phyloP scores from a whole-genome alignment of 169 alveolate genomes.

The Eimeria sp. region DNA sequence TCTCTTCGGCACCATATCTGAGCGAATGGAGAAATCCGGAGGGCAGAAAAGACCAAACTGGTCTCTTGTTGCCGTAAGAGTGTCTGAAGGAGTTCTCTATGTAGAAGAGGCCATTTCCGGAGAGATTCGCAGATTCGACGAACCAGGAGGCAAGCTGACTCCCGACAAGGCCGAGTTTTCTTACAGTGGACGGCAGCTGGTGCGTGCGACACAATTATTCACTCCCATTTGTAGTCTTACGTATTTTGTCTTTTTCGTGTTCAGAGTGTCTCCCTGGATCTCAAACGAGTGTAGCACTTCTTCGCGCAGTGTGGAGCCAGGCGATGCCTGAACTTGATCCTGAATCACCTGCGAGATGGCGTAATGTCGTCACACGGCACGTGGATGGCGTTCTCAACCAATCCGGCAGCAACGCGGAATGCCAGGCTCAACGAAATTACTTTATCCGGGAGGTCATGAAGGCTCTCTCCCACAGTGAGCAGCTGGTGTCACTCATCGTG shows the following conservation, averaged over 20 bases:
- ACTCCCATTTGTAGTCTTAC: neutral
- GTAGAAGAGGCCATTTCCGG: neutral
- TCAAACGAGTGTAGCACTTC: slow-evolving; percentile 13
- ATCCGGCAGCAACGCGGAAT: neutral
- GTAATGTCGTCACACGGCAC: neutral
- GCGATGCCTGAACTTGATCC: neutral
- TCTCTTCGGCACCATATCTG: slow-evolving; percentile 31
- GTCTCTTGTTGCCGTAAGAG: neutral
- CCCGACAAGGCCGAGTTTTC: neutral
- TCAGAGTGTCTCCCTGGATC: slow-evolving; percentile 65
- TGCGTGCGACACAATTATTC: neutral
- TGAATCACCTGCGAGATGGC: neutral
- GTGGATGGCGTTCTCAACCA: slow-evolving; percentile 36
- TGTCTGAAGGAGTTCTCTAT: neutral
- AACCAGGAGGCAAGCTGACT: slow-evolving; percentile 29
- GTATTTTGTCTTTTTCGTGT: no score
- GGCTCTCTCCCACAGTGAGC: slow-evolving; percentile 67
- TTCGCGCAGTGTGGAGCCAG: slow-evolving; percentile 54
- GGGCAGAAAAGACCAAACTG: neutral
- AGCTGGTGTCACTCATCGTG: neutral
- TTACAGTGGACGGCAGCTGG: neutral
- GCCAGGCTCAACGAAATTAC: slow-evolving; percentile 18
- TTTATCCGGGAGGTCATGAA: slow-evolving; percentile 22
- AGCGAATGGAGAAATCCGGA: neutral
- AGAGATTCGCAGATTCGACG: slow-evolving; percentile 30